A percentile compares a stretch with the other conserved stretches of the same genome.
Evolutionary conservation across 495 filamentous ascomycete genomes (phyloP).

Genomic region (Margaritispora aquatica): DNA sequence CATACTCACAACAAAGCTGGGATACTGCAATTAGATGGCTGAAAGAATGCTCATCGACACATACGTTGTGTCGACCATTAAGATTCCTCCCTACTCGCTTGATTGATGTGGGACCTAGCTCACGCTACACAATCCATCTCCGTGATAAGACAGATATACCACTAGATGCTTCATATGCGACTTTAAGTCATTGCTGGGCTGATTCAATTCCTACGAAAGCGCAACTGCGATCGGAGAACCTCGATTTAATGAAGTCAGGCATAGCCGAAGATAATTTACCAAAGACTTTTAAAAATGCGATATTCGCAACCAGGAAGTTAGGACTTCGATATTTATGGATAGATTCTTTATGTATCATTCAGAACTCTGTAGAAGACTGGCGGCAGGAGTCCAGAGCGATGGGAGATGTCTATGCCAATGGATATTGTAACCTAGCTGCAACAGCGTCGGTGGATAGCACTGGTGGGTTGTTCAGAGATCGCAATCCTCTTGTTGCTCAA

Average conservation of each 20-base stretch:
- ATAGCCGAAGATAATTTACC: constrained; percentile 18
- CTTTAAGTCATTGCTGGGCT: constrained; percentile 30
- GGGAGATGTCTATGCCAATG: constrained; percentile 23
- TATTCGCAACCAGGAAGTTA: constrained; percentile 18
- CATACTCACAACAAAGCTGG: not conserved
- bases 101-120: not conserved
- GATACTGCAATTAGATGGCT: not conserved
- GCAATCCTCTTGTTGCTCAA: not conserved
- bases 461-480: constrained; percentile 13
- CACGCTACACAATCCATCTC: not conserved
- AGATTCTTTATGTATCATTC: constrained; percentile 30
- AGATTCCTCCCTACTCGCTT: not conserved
- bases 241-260: constrained; percentile 1
- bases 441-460: constrained; percentile 7
- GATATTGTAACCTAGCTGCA: constrained; percentile 23
- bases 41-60: not conserved
- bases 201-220: constrained; percentile 9
- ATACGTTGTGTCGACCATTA: not conserved
- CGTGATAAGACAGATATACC: not conserved
- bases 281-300: constrained; percentile 27
- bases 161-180: constrained; percentile 13
- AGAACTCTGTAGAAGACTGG: constrained; percentile 25
- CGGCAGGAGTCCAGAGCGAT: constrained; percentile 23
- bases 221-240: constrained; percentile 2
- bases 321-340: constrained; percentile 28